These are phyloP conservation scores for Penicillium nucicola DNA, from an alignment of 495 filamentous ascomycete genomes.

Conservation along the genomic window DNA sequence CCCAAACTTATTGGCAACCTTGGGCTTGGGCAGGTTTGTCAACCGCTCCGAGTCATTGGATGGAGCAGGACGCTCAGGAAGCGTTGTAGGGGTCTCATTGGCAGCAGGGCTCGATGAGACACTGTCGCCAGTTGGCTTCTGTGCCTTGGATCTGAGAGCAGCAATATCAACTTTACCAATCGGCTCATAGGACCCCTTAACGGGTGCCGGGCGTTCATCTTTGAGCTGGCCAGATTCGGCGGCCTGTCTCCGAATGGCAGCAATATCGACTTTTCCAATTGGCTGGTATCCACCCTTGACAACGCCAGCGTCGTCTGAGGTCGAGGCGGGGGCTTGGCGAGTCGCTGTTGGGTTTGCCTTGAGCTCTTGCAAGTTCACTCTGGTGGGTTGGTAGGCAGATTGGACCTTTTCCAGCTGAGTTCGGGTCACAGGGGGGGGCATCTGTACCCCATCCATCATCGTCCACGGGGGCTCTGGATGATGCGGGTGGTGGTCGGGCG, in stretches of 20 bases:
- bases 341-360: constrained; percentile 60
- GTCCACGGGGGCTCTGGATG: constrained; percentile 51
- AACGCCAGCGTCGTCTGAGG: constrained; percentile 45
- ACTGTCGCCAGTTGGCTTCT: constrained; percentile 55
- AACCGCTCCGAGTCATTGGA: constrained; percentile 74
- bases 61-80: constrained; percentile 65
- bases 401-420: constrained; percentile 89
- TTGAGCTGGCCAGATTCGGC: constrained; percentile 53
- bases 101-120: constrained; percentile 32
- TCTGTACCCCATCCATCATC: constrained; percentile 94
- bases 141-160: constrained; percentile 78
- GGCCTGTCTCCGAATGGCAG: constrained; percentile 77
- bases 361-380: constrained; percentile 80
- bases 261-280: constrained; percentile 94
- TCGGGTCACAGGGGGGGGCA: constrained; percentile 79
- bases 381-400: constrained; percentile 89
- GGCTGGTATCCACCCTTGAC: constrained; percentile 92
- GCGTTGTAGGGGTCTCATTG: constrained; percentile 46
- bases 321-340: constrained; percentile 26
- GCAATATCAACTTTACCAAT: constrained; percentile 94
- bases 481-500: constrained; percentile 42
- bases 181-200: constrained; percentile 91
- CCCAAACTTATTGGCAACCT: constrained; percentile 84
- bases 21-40: constrained; percentile 87
- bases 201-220: constrained; percentile 74